Evolutionary conservation across 352 stramenopile genomes (phyloP), one percentile per base, ranked within the genome.

Genomic region (Aphanomyces euteiches): DNA sequence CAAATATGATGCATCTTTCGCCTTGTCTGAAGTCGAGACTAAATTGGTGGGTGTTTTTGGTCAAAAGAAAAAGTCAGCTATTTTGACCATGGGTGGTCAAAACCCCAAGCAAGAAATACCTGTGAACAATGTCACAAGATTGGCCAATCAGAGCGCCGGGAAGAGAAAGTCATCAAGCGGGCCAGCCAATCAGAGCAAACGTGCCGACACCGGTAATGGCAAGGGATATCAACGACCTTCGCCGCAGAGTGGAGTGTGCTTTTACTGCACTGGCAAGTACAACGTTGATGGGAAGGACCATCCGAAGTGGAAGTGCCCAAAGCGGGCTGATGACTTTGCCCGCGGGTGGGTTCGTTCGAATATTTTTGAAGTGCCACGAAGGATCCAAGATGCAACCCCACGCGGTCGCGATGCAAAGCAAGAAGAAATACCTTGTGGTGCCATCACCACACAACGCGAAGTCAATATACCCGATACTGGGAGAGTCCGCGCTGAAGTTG

Each of bases 81-180:
- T 1, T 53, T 19, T 53, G 45, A 53, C 45, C 45, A 53, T 53
- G 45, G 45, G 45, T n/a, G 45, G 45, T 53, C 45, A 53, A 53
- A 53, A 15, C 2, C 1, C 45, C 13, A 15, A 19, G n/a, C 45
- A 53, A 19, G 45, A 53, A n/a, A 53, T 53, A 1, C 45, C 45
- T 15, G n/a, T 53, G 13, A 53, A 19, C 45, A 53, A 53, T 53
- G 45, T 19, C n/a, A 2, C 13, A 15, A n/a, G n/a, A n/a, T 53
- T 19, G 13, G 13, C 45, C 45, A 53, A 53, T 53, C 45, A 28
- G 28, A 28, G 28, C 28, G 28, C 28, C 2, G 45, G 45, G 2
- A 53, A 53, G 1, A 1, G 45, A 53, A 28, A 28, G 28, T 28
- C 28, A 28, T 28, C 28, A 0, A 28, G 28, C 2, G 28, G 28